Base-by-base conservation (phyloP, 139 green algal species). In the Asterochloris erici region DNA sequence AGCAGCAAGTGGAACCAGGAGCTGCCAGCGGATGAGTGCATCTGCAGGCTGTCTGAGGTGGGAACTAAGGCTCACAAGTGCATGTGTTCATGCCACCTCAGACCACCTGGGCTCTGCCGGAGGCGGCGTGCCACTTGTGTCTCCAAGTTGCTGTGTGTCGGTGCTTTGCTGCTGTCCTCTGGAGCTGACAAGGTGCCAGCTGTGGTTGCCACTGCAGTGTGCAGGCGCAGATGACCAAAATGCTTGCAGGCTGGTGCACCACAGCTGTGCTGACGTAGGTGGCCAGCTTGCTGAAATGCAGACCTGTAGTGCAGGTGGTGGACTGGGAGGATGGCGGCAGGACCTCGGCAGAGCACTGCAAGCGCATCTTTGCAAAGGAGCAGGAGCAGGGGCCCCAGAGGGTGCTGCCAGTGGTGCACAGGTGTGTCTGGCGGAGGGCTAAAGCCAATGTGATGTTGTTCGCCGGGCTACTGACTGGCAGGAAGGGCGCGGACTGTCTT, bases 311-410 rank as follows among this genome's bases (percentile, higher is more conserved):
- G 78, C 63, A 82, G 78, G 78, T 82, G 14, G 15, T 75, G 11
- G 92, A 95, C 85, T 94, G 91, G 91, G 89, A 93, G 84, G 90
- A 86, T 68, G 89, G 90, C 21, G 91, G 91, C 23, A 84, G 92
- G 29, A 93, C 88, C 15, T 81, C 85, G 79, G 81, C 79, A 13
- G 77, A 84, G 24, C 87, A 94, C 73, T 79, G 89, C 81, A 70
- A 86, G 66, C 87, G 90, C 63, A 89, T 95, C 47, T 95, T 95
- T 80, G 81, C 62, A n/a, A 92, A 90, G 84, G 92, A 95, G 85
- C 86, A 88, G 80, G 81, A 85, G 81, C 83, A 90, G 28, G 90
- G 90, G 14, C 85, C 91, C n/a, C 75, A 87, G 47, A 85, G 88
- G 14, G 92, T 95, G 83, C 82, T 92, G 79, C 79, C 84, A 16